Base-by-base conservation (phyloP, 2,329 filamentous ascomycete species). In the Lojkania enalia region DNA sequence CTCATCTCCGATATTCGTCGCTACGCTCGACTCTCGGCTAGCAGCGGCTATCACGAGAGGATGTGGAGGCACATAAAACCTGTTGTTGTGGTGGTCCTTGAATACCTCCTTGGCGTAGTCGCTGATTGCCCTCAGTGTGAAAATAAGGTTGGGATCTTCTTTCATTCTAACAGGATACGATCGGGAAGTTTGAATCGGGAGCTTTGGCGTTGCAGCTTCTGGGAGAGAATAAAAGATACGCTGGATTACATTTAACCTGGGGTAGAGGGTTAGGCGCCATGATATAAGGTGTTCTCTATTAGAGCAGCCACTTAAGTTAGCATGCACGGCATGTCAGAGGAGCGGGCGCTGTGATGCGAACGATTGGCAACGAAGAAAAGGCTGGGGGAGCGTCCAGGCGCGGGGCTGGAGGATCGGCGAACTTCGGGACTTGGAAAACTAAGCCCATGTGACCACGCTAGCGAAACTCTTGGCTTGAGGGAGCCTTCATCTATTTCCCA, bases 311-410 rank as follows among this genome's bases (percentile, higher is more conserved):
- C 35, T 19, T 38, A 19, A 33, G 31, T 33, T 33, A 15, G 31
- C 35, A 38, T 38, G 35, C 19, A 19, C 11, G 20, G 19, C 12
- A 38, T 38, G 11, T 38, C 9, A 21, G 19, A 9, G 20, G 35
- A 13, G 6, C 12, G 31, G 15, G 13, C 13, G 13, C 19, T 38
- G 12, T 9, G 35, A 38, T 38, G 35, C 35, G 35, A 38, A 38
- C 35, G 35, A 38, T 38, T 38, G 35, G 35, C 35, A 38, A 38
- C 35, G 35, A 38, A 38, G 35, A 21, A 21, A 38, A n/a, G 35
- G 20, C 35, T 38, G 35, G 35, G 35, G 35, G 9, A 38, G 20
- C 16, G 11, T 25, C 35, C 12, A 25, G 20, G 15, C 12, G 7
- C n/a, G n/a, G n/a, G n/a, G n/a, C n/a, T n/a, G n/a, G n/a, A n/a